Base-by-base conservation (phyloP, 78 protist species). In the slime mould (Dictyostelium discoideum) region DNA sequence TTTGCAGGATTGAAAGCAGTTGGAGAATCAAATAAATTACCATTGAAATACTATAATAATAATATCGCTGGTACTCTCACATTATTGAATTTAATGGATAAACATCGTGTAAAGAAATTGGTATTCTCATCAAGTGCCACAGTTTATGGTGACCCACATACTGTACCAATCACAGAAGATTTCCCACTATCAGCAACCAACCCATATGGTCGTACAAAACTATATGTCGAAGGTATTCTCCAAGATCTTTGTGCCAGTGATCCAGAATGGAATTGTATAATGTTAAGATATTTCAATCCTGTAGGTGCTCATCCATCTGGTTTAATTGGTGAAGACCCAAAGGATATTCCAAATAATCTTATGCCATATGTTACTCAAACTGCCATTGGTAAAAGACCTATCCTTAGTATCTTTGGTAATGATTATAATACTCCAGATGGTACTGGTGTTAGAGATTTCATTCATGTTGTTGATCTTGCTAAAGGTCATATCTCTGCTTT, bases 231-330 rank as follows among this genome's bases (percentile, higher is more conserved):
- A 96, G 93, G 97, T 11, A 98, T 99, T 20, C 79, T 98, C 29
- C 72, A 78, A 16, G 97, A 96, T 92, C 74, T 86, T 20, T 85
- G 65, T 24, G 72, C 63, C 3, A 29, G 96, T 50, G 94, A 96
- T 54, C 79, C 93, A 8, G 92, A 50, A 24, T 98, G 86, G 98
- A 93, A 73, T 69, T 89, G 93, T 16, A 57, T 90, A 1, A 63
- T 98, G 8, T 96, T 99, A 42, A 97, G 99, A 63, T 99, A 99
- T 94, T 99, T 99, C 88, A 99, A 99, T 93, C 99, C 99, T 13
- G 96, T 93, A 2, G 99, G 99, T 39, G 99, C 99, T 16, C 99
- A 99, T 96, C 77, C 69, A 39, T 37, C 87, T 24, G 99, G 99
- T 1, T 39, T 4, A 40, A 99, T 99, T 77, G 99, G 99, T 32